Base-by-base conservation (phyloP, 192 early-diverging fungal species). In the Rhizophagus clarus region DNA sequence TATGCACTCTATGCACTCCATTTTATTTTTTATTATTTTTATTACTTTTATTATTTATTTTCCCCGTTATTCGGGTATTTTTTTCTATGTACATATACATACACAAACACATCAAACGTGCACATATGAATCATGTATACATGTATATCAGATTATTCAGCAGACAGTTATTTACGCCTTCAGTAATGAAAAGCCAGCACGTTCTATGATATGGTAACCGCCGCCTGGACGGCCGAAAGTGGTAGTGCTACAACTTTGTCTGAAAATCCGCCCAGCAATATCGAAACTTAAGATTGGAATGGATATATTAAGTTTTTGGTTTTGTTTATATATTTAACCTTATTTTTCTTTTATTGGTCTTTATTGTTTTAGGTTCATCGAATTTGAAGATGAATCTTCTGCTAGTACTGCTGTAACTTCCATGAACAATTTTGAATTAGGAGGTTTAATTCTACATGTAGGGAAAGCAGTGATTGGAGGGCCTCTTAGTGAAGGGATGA, bases 371-470 rank as follows among this genome's bases (percentile, higher is more conserved):
- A 93, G 92, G 22, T 97, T 92, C 74, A 91, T 97, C 67, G 92
- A 96, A 86, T 97, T 94, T 87, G 90, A 87, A 28, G 85, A 88
- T 4, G 83, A 87, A 1, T 82, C 82, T 2, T 82, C 88, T 10
- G 92, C 95, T 8, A 86, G 86, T 63, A 88, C 88, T 61, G 89
- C 94, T 1, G 88, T 90, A 3, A 73, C 79, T 28, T 87, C 91
- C 14, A 93, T 95, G 92, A 94, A 95, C 81, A 89, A 90, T 49
- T 93, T 97, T 75, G 91, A 91, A 80, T 82, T 97, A 69, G 91
- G 93, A 10, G 94, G 92, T 62, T 74, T 91, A 82, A 83, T 85
- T 22, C 87, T 97, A 77, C 90, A 91, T 40, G 92, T 95, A 24
- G 76, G 88, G 42, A 84, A 87, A 63, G 88, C 92, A 31, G 90